phyloP scores from a whole-genome alignment of 1,284 basidiomycete genomes.

The Pholiota adiposa region DNA sequence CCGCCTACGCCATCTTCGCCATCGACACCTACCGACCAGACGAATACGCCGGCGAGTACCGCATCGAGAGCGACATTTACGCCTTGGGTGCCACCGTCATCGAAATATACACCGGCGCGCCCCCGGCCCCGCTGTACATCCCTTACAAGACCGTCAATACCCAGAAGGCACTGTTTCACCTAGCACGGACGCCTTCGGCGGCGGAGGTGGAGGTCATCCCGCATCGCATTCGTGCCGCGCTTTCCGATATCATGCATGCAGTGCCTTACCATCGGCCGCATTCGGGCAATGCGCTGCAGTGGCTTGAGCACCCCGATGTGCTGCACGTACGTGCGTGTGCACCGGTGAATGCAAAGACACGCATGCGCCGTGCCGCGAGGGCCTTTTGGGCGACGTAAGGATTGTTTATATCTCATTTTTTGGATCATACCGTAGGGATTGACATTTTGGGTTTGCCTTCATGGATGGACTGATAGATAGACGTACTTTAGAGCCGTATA shows the following conservation, averaged over 20 bases:
- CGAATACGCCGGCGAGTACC: conserved; percentile 27
- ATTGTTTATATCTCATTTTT: too few relatives aligned
- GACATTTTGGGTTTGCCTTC: too few relatives aligned
- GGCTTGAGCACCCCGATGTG: conserved; percentile 17
- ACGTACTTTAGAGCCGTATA: too few relatives aligned
- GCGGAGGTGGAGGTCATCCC: conserved; percentile 18
- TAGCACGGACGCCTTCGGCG: conserved; percentile 8
- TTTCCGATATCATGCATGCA: conserved; percentile 16
- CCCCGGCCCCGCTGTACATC: conserved; percentile 18
- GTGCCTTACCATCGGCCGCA: conserved; percentile 18
- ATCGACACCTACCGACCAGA: conserved; percentile 24
- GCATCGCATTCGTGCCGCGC: conserved; percentile 9
- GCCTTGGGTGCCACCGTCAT: conserved; percentile 23
- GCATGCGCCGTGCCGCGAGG: conserved; percentile 5
- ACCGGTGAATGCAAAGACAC: conserved; percentile 3
- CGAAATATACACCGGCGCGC: conserved; percentile 24
- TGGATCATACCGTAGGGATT: too few relatives aligned
- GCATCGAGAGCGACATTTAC: conserved; percentile 25
- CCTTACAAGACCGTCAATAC: conserved; percentile 17
- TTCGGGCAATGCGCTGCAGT: conserved; percentile 18
- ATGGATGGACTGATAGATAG: too few relatives aligned
- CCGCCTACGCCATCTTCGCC: conserved; percentile 15
- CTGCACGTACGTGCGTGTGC: conserved; percentile 7
- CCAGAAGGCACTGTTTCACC: conserved; percentile 10
- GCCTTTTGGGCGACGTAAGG: conserved; percentile 4